These are phyloP conservation scores for Candida koratica DNA, from an alignment of 805 yeast species.

Conservation along the genomic window DNA sequence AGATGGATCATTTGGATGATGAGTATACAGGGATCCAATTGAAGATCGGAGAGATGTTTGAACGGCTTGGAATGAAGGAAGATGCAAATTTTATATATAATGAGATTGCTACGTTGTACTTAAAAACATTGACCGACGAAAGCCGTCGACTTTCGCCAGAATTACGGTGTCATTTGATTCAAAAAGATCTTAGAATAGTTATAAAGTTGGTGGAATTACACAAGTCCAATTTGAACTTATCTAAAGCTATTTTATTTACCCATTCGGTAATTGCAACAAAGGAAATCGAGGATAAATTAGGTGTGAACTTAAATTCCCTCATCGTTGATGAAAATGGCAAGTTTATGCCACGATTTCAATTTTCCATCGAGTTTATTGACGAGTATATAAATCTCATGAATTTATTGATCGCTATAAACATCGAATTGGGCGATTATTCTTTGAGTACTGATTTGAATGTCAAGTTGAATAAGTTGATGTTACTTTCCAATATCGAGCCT, in stretches of 20 bases:
- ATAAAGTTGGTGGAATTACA: conserved; percentile 62
- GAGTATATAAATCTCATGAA: conserved; percentile 80
- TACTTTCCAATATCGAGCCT: conserved; percentile 63
- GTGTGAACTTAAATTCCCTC: conserved; percentile 11
- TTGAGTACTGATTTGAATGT: conserved; percentile 59
- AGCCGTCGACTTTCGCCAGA: conserved; percentile 9
- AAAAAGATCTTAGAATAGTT: conserved; percentile 66
- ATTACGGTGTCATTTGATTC: conserved; percentile 55
- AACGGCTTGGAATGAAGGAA: conserved; percentile 54
- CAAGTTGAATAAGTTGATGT: conserved; percentile 67
- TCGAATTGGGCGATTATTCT: conserved; percentile 63
- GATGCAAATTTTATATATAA: conserved; percentile 67
- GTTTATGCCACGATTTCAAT: conserved; percentile 1
- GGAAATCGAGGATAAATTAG: conserved; percentile 49
- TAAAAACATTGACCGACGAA: conserved; percentile 43
- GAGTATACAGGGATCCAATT: conserved; percentile 89
- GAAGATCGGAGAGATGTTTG: conserved; percentile 84
- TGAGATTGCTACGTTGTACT: conserved; percentile 59
- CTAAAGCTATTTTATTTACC: conserved; percentile 56
- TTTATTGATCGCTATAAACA: conserved; percentile 63
- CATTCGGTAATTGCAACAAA: conserved; percentile 65
- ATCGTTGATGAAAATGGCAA: conserved; percentile 5
- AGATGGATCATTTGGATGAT: conserved; percentile 58
- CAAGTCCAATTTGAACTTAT: conserved; percentile 42
- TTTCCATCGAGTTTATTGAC: conserved; percentile 51